phyloP scores from a whole-genome alignment of 2,329 filamentous ascomycete genomes.

The Biscogniauxia mediterranea region DNA sequence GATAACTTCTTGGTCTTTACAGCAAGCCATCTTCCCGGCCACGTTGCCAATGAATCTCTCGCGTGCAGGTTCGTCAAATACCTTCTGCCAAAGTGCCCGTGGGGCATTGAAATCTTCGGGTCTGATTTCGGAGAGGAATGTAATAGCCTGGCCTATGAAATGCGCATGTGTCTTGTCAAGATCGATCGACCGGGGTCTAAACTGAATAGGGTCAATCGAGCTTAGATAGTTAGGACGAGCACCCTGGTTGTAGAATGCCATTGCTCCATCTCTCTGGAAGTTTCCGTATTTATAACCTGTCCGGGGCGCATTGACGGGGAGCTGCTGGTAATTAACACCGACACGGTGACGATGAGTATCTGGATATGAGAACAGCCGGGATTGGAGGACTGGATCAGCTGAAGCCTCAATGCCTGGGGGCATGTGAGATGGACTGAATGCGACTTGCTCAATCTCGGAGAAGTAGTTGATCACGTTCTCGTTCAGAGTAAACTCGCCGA shows the following conservation, averaged over 20 bases:
- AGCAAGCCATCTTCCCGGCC: slow-evolving; percentile 59
- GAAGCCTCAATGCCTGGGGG: slow-evolving; percentile 67
- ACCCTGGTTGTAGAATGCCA: slow-evolving; percentile 68
- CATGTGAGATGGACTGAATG: slow-evolving; percentile 67
- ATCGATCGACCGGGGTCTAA: slow-evolving; percentile 35
- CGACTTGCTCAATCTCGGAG: slow-evolving; percentile 67
- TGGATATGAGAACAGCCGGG: slow-evolving; percentile 68
- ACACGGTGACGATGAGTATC: slow-evolving; percentile 61
- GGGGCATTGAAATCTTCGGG: slow-evolving; percentile 47
- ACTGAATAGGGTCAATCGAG: slow-evolving; percentile 35
- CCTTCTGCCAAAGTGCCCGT: slow-evolving; percentile 58
- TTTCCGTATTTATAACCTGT: slow-evolving; percentile 54
- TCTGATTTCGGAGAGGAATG: slow-evolving; percentile 38
- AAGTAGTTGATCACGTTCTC: slow-evolving; percentile 67
- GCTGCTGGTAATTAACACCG: slow-evolving; percentile 58
- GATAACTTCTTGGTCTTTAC: slow-evolving; percentile 57
- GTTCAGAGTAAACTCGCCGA: slow-evolving; percentile 64
- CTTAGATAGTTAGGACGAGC: slow-evolving; percentile 55
- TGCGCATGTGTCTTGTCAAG: slow-evolving; percentile 39
- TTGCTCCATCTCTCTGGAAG: slow-evolving; percentile 70
- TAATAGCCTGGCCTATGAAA: slow-evolving; percentile 38
- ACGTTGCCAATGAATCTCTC: slow-evolving; percentile 60
- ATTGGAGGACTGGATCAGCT: slow-evolving; percentile 68
- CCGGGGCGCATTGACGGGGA: slow-evolving; percentile 51
- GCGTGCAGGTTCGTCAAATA: slow-evolving; percentile 57